Conservation (phyloP, 2,329 filamentous ascomycete species). For the Neodidymelliopsis sp. region DNA sequence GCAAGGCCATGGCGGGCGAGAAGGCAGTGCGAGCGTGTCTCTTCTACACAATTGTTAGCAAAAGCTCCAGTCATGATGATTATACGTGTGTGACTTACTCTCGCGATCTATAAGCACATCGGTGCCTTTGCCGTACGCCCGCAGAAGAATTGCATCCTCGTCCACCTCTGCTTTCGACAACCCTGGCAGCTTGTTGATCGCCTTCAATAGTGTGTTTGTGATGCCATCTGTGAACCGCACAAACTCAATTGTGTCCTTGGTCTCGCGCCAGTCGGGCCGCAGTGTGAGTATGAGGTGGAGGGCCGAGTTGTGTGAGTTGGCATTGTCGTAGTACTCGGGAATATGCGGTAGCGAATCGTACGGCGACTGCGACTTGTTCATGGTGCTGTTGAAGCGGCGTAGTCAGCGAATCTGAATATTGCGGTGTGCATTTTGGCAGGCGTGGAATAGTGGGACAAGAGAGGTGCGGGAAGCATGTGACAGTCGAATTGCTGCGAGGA, state of each 20-base stretch:
- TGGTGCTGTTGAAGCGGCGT: conserved; percentile 16
- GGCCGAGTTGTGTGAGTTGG: conserved; percentile 80
- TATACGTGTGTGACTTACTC: conserved; percentile 63
- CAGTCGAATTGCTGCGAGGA: neutral
- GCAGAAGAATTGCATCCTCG: conserved; percentile 82
- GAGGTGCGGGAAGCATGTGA: conserved; percentile 15
- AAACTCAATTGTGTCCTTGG: conserved; percentile 79
- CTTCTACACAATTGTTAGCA: conserved; percentile 54
- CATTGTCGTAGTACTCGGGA: conserved; percentile 77
- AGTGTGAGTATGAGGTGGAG: conserved; percentile 79
- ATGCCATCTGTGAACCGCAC: conserved; percentile 96
- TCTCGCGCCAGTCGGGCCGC: conserved; percentile 80
- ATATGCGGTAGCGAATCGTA: conserved; percentile 62
- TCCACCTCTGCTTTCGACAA: conserved; percentile 80
- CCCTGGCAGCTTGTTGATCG: conserved; percentile 73
- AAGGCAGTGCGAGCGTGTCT: conserved; percentile 77
- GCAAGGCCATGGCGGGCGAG: conserved; percentile 84
- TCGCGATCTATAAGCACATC: conserved; percentile 96
- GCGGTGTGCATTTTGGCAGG: conserved; percentile 20
- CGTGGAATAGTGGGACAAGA: conserved; percentile 1
- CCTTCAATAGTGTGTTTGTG: conserved; percentile 90
- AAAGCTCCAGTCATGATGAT: neutral
- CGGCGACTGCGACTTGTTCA: conserved; percentile 38
- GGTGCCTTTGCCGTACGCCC: conserved; percentile 93
- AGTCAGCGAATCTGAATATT: conserved; percentile 9